phyloP scores from a whole-genome alignment of 1,139 yeast species.

The Geotrichum citri-aurantii region DNA sequence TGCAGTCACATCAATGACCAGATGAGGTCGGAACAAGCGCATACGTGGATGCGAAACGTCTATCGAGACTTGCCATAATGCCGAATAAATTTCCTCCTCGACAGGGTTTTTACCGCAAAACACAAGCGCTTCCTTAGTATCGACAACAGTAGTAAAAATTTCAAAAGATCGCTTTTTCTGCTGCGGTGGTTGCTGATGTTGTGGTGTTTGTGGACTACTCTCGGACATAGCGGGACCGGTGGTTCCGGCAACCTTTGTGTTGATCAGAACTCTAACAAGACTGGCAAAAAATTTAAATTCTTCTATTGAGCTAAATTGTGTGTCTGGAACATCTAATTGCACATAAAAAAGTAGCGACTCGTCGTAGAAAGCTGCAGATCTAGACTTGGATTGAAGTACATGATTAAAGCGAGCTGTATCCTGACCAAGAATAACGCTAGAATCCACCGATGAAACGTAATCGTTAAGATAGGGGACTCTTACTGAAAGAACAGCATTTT shows the following conservation, averaged over 20 bases:
- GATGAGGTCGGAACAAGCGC: slow-evolving; percentile 25
- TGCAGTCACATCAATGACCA: slow-evolving; percentile 13
- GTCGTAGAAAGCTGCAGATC: slow-evolving; percentile 16
- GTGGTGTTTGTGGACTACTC: not conserved
- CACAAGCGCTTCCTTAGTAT: slow-evolving; percentile 3
- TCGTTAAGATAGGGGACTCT: slow-evolving; percentile 13
- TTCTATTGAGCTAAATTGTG: not conserved
- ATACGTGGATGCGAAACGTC: slow-evolving; percentile 30
- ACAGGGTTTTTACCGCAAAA: slow-evolving; percentile 6
- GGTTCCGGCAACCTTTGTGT: slow-evolving; percentile 14
- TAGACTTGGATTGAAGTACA: slow-evolving; percentile 5
- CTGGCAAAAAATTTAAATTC: slow-evolving; percentile 10
- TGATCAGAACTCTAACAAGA: slow-evolving; percentile 11
- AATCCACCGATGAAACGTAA: not conserved
- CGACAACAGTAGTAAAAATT: slow-evolving; percentile 14
- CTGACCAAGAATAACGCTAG: not conserved
- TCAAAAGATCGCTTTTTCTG: slow-evolving; percentile 14
- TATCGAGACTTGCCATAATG: slow-evolving; percentile 27
- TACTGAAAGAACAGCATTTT: slow-evolving; percentile 10
- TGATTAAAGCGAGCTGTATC: not conserved
- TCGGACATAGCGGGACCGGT: not conserved
- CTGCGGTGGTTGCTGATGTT: not conserved
- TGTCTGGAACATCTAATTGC: slow-evolving; percentile 10
- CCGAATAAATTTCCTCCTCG: slow-evolving; percentile 14
- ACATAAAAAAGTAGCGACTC: slow-evolving; percentile 16